Evolutionary conservation across 75 land plant species (phyloP).

Genomic region (Gnetum montanum): DNA sequence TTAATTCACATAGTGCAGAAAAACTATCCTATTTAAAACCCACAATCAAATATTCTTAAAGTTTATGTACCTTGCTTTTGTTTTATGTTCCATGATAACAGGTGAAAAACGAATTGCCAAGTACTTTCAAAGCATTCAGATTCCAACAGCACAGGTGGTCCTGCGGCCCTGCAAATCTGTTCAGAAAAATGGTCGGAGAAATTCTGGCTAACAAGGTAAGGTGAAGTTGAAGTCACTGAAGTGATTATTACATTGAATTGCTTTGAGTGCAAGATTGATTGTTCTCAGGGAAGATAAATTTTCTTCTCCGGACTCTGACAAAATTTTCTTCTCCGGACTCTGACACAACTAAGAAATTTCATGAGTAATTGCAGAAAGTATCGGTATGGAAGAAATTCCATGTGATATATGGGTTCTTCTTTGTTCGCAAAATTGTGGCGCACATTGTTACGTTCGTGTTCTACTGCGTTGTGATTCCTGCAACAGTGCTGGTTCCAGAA

Average conservation of each 20-base stretch:
- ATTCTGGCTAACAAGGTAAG: conserved; percentile 57
- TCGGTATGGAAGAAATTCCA: conserved; percentile 66
- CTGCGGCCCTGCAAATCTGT: conserved; percentile 83
- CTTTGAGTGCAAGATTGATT: no score
- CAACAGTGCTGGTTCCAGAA: conserved; percentile 82
- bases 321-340: no score
- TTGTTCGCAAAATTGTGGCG: conserved; percentile 86
- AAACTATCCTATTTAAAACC: no score
- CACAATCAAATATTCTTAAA: no score
- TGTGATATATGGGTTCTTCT: conserved; percentile 90
- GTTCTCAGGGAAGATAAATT: no score
- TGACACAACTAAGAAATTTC: no score
- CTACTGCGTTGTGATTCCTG: conserved; percentile 80
- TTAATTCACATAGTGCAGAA: no score
- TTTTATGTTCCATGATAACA: no score
- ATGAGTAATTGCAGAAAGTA: conserved; percentile 86
- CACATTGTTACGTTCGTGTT: conserved; percentile 86
- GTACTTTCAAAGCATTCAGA: conserved; percentile 81
- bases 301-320: no score
- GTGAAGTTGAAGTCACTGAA: background rate
- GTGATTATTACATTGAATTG: background rate
- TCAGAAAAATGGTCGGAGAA: conserved; percentile 60
- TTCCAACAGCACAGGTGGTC: conserved; percentile 91
- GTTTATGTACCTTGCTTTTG: no score
- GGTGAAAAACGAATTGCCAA: conserved; percentile 85